These are phyloP conservation scores for Quercus cerris DNA, from an alignment of 306 rosid genomes.

Conservation along the genomic window DNA sequence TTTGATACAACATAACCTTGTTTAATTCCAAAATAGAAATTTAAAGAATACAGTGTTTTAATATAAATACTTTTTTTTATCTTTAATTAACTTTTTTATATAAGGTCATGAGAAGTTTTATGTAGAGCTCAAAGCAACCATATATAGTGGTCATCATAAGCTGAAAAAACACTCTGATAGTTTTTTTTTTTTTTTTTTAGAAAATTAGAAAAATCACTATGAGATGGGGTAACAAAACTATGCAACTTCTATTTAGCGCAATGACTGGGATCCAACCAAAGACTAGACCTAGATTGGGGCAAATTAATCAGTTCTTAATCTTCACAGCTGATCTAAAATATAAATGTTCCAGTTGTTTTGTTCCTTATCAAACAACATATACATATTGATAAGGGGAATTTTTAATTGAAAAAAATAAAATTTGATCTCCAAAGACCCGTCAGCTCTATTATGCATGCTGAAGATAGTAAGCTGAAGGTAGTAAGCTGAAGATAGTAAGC, in stretches of 20 bases:
- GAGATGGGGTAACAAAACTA: neutral
- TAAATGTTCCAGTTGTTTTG: neutral
- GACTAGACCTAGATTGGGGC: neutral
- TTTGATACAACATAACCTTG: neutral
- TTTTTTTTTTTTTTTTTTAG: neutral
- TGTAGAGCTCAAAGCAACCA: neutral
- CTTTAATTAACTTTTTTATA: neutral
- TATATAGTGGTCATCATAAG: neutral
- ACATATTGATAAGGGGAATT: too few relatives aligned
- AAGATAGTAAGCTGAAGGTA: too few relatives aligned
- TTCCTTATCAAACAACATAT: neutral
- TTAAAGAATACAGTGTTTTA: neutral
- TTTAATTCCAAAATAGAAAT: neutral
- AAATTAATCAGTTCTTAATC: neutral
- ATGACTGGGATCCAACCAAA: neutral
- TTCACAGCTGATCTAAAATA: neutral
- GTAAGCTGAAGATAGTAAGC: too few relatives aligned
- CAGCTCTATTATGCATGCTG: too few relatives aligned
- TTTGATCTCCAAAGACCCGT: too few relatives aligned
- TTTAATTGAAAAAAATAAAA: too few relatives aligned
- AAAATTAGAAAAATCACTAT: neutral
- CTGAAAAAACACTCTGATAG: too few relatives aligned
- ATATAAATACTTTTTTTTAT: neutral
- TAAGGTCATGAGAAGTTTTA: neutral
- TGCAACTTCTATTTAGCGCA: neutral